Evolutionary conservation across 2,329 filamentous ascomycete species (phyloP).

Genomic region (Ciborinia camelliae): DNA sequence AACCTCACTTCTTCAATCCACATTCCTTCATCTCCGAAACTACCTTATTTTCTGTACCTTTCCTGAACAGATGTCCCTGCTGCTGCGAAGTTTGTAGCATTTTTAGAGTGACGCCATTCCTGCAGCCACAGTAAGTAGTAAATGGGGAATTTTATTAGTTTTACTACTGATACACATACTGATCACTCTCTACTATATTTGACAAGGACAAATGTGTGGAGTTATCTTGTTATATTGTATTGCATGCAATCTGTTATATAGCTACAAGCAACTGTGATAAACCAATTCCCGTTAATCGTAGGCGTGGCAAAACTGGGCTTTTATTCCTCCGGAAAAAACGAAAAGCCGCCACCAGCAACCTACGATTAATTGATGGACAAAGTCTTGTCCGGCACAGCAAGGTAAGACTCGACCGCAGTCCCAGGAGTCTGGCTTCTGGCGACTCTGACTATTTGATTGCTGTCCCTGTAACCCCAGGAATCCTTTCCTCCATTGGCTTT

Average conservation of each 20-base stretch:
- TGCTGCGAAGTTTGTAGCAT: no score
- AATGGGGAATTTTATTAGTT: no score
- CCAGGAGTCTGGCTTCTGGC: slow-evolving; percentile 8
- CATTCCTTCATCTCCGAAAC: no score
- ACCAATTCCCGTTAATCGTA: not conserved
- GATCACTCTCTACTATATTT: not conserved
- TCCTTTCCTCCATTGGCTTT: slow-evolving; percentile 7
- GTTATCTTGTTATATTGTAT: not conserved
- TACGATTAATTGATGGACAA: slow-evolving; percentile 3
- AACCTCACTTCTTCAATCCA: no score
- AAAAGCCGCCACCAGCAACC: not conserved
- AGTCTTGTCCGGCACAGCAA: not conserved
- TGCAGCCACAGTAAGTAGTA: no score
- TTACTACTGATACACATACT: not conserved
- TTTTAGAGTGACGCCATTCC: no score
- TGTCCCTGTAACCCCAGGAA: not conserved
- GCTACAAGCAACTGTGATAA: not conserved
- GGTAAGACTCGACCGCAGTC: not conserved
- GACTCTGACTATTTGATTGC: not conserved
- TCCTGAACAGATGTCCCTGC: no score
- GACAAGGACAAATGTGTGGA: not conserved
- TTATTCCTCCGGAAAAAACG: not conserved
- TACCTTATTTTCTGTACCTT: no score
- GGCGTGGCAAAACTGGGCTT: not conserved
- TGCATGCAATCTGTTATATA: not conserved